Percentiles rank a stretch among this genome's conserved stretches.
These are phyloP conservation scores for Rosa chinensis DNA, from an alignment of 306 rosid species.

Conservation along the genomic window DNA sequence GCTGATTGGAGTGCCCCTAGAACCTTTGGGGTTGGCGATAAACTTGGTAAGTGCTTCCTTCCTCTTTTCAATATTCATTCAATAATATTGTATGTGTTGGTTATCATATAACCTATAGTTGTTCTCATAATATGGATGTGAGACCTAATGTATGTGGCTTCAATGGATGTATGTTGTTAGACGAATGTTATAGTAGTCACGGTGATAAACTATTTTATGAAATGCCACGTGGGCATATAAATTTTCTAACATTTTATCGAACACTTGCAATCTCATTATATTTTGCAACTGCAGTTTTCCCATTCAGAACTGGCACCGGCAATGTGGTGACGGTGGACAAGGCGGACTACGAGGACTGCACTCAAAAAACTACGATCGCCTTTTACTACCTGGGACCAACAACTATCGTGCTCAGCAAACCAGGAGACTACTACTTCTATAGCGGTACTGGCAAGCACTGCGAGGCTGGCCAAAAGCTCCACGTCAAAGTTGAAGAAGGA, in stretches of 20 bases:
- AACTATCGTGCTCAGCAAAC: slow-evolving; percentile 20
- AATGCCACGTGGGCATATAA: too few relatives aligned
- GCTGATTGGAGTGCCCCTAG: slow-evolving; percentile 51
- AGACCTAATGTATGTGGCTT: not conserved
- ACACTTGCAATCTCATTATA: not conserved
- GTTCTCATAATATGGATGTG: not conserved
- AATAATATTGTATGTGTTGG: not conserved
- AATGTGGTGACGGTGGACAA: slow-evolving; percentile 43
- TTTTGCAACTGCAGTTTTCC: slow-evolving; percentile 45
- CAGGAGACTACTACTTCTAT: slow-evolving; percentile 58
- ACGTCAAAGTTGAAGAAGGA: slow-evolving; percentile 30
- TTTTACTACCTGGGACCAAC: slow-evolving; percentile 21
- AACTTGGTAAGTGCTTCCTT: slow-evolving; percentile 41
- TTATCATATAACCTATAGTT: too few relatives aligned
- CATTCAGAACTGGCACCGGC: slow-evolving; percentile 42
- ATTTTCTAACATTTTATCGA: not conserved
- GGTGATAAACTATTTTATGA: not conserved
- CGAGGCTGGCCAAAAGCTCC: slow-evolving; percentile 67
- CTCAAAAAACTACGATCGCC: not conserved
- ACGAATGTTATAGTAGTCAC: not conserved
- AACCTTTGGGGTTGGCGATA: slow-evolving; percentile 61
- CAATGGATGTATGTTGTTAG: not conserved
- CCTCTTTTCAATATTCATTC: not conserved
- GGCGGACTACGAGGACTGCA: slow-evolving; percentile 44
- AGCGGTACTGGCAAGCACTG: slow-evolving; percentile 69